Conservation (phyloP, 1,139 yeast genomes). For the Blastobotrys petasosporus region DNA sequence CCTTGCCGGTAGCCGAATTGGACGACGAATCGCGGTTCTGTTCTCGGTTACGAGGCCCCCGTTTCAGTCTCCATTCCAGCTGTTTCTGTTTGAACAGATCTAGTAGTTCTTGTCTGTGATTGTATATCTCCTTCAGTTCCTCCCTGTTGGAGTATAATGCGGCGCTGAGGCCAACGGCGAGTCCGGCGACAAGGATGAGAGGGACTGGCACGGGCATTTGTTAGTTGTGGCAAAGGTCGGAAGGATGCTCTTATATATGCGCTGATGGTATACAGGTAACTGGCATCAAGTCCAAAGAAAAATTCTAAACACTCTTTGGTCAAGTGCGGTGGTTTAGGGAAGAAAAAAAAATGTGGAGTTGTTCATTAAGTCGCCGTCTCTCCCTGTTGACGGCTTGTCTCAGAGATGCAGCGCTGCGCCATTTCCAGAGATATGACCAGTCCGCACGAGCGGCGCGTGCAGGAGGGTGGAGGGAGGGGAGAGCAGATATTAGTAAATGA, state of each 20-base stretch:
- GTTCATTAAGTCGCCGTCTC: slow-evolving; percentile 16
- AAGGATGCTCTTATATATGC: too few relatives aligned
- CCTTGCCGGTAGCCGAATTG: too few relatives aligned
- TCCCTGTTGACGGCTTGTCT: slow-evolving; percentile 1
- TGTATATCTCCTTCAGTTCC: slow-evolving; percentile 19
- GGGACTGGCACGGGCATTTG: slow-evolving; percentile 17
- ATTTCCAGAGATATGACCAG: neutral
- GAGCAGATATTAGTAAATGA: slow-evolving; percentile 1
- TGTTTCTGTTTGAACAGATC: slow-evolving; percentile 20
- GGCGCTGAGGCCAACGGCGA: slow-evolving; percentile 25
- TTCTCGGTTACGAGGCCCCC: neutral
- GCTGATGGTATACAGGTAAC: too few relatives aligned
- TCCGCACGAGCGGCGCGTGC: neutral
- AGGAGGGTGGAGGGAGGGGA: slow-evolving; percentile 1
- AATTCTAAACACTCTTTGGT: too few relatives aligned
- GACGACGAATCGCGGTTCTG: neutral
- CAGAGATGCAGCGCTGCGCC: neutral
- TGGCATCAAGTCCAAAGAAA: too few relatives aligned
- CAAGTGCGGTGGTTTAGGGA: too few relatives aligned
- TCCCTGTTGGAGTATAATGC: slow-evolving; percentile 26
- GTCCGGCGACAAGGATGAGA: slow-evolving; percentile 23
- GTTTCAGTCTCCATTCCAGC: slow-evolving; percentile 18
- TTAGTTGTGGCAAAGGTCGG: too few relatives aligned
- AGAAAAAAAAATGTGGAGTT: too few relatives aligned
- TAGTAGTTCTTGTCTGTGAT: slow-evolving; percentile 15